Base-by-base conservation (phyloP, 257 asterid genomes). In the Gynochthodes officinalis region DNA sequence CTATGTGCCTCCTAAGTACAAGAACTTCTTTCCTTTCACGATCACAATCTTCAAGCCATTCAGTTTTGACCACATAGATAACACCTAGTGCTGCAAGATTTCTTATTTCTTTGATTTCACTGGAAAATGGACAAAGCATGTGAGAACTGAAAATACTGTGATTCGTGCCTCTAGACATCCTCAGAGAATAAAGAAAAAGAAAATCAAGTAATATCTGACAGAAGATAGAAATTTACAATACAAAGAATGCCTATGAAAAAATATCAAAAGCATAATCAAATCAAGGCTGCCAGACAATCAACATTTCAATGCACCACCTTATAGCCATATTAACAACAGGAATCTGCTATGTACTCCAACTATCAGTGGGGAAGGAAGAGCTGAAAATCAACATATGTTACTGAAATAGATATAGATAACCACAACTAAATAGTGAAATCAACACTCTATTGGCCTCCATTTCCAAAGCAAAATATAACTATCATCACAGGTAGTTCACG, bases 31-130 rank as follows among this genome's bases (percentile, higher is more conserved):
- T 92, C 86, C 82, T 91, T 79, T 73, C 82, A 37, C 67, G 77
- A 77, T 76, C 82, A 81, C 99, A 92, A 69, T 95, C 97, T 82
- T 90, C 96, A 72, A 95, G 96, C 99, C 99, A 95, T 68, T 76
- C 77, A 71, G 87, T 71, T 81, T 86, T 91, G 49, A 95, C 96
- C 49, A 92, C 89, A 71, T 78, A 79, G 65, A 87, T 84, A 68
- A 95, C 87, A 75, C 99, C 98, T 78, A 87, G 76, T 77, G 97
- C 86, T 69, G 94, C 94, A 74, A 86, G 85, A 67, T 84, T 86
- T 81, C 98, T 84, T 73, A 86, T 70, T 80, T 95, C 93, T 86
- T 85, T 91, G 71, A 84, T 83, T 75, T 95, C 99, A 73, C 99
- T 95, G 90, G 90, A 84, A 73, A 78, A 81, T 77, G 57, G 71